phyloP scores from a whole-genome alignment of 2,329 filamentous ascomycete genomes.

The Tricladium varicosporioides region DNA sequence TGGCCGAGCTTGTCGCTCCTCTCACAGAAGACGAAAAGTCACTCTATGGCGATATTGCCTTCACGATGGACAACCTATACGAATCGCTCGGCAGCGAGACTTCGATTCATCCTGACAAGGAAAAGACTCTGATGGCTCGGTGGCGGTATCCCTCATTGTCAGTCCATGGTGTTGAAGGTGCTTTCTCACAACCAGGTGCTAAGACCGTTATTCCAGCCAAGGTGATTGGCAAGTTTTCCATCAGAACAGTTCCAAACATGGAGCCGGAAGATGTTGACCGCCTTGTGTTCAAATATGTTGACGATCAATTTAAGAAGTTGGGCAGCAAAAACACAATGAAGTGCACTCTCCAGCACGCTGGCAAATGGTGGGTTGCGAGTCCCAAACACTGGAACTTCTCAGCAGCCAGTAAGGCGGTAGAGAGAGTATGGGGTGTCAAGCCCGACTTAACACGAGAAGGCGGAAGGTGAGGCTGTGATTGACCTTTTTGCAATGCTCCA shows the following conservation, averaged over 20 bases:
- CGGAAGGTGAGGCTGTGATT: constrained; percentile 61
- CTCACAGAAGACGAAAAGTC: constrained; percentile 81
- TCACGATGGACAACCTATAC: constrained; percentile 94
- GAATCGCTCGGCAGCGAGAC: constrained; percentile 89
- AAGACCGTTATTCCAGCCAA: constrained; percentile 99
- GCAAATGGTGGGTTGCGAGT: constrained; percentile 98
- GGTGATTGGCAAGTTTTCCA: constrained; percentile 97
- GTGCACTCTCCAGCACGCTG: constrained; percentile 79
- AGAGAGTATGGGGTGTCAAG: constrained; percentile 89
- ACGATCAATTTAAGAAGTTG: constrained; percentile 81
- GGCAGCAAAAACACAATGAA: constrained; percentile 89
- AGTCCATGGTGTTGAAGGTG: constrained; percentile 91
- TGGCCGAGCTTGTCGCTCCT: constrained; percentile 89
- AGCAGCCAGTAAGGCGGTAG: constrained; percentile 90
- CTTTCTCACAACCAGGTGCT: constrained; percentile 87
- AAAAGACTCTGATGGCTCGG: constrained; percentile 88
- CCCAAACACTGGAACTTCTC: constrained; percentile 99
- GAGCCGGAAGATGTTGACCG: constrained; percentile 86
- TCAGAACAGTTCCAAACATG: constrained; percentile 97
- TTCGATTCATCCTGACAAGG: constrained; percentile 83
- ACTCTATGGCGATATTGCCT: constrained; percentile 87
- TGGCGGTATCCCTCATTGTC: constrained; percentile 96
- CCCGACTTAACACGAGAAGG: constrained; percentile 96
- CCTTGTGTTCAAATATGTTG: constrained; percentile 78
- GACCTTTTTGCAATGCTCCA: constrained; percentile 3